These are phyloP conservation scores for Gracilaria domingensis DNA, from an alignment of 23 red algal species.

Conservation along the genomic window DNA sequence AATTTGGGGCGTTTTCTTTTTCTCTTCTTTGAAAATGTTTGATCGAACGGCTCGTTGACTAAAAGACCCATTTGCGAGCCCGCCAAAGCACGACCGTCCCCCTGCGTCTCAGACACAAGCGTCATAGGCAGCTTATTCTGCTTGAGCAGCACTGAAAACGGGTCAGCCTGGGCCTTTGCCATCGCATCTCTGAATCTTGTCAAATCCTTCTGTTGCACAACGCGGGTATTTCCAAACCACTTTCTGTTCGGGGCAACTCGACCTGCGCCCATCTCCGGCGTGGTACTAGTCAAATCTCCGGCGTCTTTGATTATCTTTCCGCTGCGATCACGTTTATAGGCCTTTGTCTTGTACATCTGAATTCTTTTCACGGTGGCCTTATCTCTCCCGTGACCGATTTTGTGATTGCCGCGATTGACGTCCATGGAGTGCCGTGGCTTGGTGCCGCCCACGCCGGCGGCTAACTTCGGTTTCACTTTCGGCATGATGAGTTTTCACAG, in stretches of 20 bases:
- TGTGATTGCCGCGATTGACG: conserved; percentile 71
- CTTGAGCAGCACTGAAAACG: conserved; percentile 89
- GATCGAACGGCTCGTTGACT: conserved; percentile 85
- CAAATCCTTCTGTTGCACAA: conserved; percentile 86
- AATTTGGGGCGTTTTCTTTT: conserved; percentile 85
- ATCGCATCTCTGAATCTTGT: conserved; percentile 85
- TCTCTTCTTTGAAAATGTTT: conserved; percentile 87
- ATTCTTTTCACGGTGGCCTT: conserved; percentile 85
- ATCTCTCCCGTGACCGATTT: conserved; percentile 68
- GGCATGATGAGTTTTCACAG: conserved; percentile 34
- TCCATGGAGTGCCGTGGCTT: conserved; percentile 66
- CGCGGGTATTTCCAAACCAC: conserved; percentile 97
- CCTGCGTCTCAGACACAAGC: conserved; percentile 69
- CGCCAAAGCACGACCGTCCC: conserved; percentile 41
- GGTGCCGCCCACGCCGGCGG: conserved; percentile 48
- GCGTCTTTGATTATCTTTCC: conserved; percentile 79
- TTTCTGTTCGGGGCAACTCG: conserved; percentile 92
- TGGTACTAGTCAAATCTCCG: conserved; percentile 80
- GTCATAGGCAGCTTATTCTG: conserved; percentile 78
- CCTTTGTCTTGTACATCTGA: conserved; percentile 86
- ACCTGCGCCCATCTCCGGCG: conserved; percentile 82
- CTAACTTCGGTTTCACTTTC: conserved; percentile 68
- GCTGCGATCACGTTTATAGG: conserved; percentile 78
- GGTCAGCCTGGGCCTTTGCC: conserved; percentile 65
- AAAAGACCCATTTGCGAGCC: conserved; percentile 78